Conservation (phyloP, 2,329 filamentous ascomycete species). For the Paracorniculantispora psalliotae region DNA sequence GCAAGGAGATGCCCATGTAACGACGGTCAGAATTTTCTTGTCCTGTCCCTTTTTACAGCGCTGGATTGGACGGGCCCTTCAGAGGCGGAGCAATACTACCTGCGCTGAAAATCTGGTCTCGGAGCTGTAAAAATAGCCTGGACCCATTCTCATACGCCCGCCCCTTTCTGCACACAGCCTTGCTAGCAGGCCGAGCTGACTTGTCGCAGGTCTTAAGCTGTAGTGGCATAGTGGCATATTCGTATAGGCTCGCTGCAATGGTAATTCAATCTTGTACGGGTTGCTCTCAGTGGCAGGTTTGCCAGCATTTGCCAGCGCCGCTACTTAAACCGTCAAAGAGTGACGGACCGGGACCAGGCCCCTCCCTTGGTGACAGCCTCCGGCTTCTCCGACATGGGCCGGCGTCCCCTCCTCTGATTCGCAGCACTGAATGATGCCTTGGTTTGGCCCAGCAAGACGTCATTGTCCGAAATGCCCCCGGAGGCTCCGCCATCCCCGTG, state of each 20-base stretch:
- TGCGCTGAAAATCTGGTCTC: neutral
- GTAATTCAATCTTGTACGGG: too few relatives aligned
- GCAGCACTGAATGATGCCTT: neutral
- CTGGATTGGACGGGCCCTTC: neutral
- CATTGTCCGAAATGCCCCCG: neutral
- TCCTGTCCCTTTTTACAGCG: neutral
- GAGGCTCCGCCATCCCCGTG: neutral
- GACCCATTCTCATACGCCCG: neutral
- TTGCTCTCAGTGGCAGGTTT: too few relatives aligned
- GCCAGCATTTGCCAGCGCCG: too few relatives aligned
- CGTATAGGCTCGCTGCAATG: too few relatives aligned
- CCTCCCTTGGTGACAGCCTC: neutral
- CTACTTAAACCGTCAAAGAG: too few relatives aligned
- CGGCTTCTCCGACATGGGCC: constrained; percentile 1
- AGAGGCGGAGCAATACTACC: neutral
- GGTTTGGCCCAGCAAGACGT: neutral
- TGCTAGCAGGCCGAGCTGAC: neutral
- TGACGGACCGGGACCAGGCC: too few relatives aligned
- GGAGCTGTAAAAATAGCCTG: neutral
- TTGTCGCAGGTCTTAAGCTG: too few relatives aligned
- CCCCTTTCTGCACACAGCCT: neutral
- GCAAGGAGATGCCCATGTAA: neutral
- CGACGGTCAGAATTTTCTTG: neutral
- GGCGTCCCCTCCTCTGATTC: neutral
- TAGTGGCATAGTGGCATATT: too few relatives aligned